Evolutionary conservation across 2,329 filamentous ascomycete genomes (phyloP).

Genomic region (Penicillium sp.): DNA sequence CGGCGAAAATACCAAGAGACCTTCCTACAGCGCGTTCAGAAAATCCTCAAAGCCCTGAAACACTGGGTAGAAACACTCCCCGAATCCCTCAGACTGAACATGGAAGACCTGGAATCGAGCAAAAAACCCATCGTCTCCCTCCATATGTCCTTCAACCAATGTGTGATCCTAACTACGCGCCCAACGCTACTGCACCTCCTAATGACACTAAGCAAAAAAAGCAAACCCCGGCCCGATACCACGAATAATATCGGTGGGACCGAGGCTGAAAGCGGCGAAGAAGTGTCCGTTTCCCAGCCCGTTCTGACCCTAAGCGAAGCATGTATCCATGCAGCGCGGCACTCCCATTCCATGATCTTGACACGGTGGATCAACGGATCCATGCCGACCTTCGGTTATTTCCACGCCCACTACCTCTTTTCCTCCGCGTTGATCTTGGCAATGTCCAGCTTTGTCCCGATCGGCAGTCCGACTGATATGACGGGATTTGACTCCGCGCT

Average conservation of each 20-base stretch:
- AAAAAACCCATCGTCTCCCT: conserved; percentile 36
- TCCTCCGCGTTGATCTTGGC: conserved; percentile 40
- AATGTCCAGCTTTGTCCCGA: conserved; percentile 38
- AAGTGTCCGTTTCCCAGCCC: conserved; percentile 37
- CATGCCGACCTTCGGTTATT: conserved; percentile 42
- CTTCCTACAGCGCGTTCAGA: conserved; percentile 44
- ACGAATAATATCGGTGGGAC: not conserved
- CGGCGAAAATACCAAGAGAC: conserved; percentile 39
- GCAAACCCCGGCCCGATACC: not conserved
- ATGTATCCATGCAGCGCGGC: conserved; percentile 41
- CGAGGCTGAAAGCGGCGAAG: not conserved
- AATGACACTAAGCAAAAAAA: conserved; percentile 32
- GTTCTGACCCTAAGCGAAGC: conserved; percentile 40
- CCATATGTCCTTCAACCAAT: conserved; percentile 44
- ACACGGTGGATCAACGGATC: conserved; percentile 42
- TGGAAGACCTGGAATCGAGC: conserved; percentile 35
- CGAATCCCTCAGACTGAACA: conserved; percentile 34
- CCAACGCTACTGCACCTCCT: conserved; percentile 43
- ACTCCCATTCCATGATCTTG: conserved; percentile 40
- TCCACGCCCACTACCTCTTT: conserved; percentile 44
- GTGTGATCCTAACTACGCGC: conserved; percentile 42
- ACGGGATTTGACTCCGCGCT: conserved; percentile 35
- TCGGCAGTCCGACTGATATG: conserved; percentile 33
- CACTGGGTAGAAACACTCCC: conserved; percentile 42
- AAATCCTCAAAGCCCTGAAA: conserved; percentile 40